A percentile compares a stretch with the other conserved stretches of the same genome.
Conservation (phyloP, 139 green algal species). For the Auxenochlorella protothecoides region DNA sequence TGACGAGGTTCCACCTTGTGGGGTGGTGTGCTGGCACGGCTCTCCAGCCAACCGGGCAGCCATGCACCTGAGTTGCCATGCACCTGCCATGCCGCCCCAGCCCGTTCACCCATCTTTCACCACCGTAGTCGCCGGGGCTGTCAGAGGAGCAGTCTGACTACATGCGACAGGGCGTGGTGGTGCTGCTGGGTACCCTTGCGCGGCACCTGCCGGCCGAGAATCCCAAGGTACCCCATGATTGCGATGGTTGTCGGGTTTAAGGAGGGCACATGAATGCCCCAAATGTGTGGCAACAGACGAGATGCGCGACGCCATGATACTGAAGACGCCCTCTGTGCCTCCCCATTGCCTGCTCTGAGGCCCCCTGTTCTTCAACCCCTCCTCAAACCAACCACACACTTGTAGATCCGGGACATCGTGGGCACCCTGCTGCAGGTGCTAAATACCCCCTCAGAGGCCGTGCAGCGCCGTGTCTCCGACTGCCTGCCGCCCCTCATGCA, state of each 20-base stretch:
- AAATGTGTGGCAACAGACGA: too few relatives aligned
- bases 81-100: too few relatives aligned
- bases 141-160: constrained; percentile 66
- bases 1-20: too few relatives aligned
- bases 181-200: constrained; percentile 86
- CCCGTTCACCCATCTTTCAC: too few relatives aligned
- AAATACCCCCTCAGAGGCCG: constrained; percentile 74
- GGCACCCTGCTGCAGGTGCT: constrained; percentile 67
- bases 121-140: constrained; percentile 1
- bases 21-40: too few relatives aligned
- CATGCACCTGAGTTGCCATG: too few relatives aligned
- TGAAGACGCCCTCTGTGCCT: too few relatives aligned
- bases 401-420: constrained; percentile 41
- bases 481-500: constrained; percentile 82
- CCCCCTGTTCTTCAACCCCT: not conserved
- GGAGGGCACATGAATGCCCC: too few relatives aligned
- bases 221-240: constrained; percentile 35
- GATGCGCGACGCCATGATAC: too few relatives aligned
- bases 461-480: constrained; percentile 78
- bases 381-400: not conserved
- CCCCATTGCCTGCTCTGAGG: not conserved
- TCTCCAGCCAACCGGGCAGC: too few relatives aligned
- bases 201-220: constrained; percentile 56
- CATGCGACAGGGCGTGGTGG: constrained; percentile 78
- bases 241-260: too few relatives aligned